A percentile compares a stretch with the other conserved stretches of the same genome.
Conservation (phyloP, 495 filamentous ascomycete genomes). For the Aspergillus bridgeri region DNA sequence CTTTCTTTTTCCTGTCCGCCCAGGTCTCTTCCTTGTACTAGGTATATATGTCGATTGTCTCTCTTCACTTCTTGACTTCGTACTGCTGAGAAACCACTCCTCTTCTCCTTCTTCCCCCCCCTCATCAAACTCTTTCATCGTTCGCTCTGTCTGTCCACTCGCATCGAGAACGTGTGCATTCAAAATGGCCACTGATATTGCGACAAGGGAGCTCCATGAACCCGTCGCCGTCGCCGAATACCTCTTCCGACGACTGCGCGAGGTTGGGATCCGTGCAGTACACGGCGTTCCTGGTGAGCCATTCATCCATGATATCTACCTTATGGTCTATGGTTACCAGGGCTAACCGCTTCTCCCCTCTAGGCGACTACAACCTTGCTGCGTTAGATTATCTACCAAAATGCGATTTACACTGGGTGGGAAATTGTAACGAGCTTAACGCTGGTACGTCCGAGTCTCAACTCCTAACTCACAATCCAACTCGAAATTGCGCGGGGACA, state of each 20-base stretch:
- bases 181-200: conserved; percentile 50
- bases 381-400: conserved; percentile 62
- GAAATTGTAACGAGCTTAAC: conserved; percentile 68
- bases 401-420: conserved; percentile 60
- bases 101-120: too few species aligned
- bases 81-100: not conserved
- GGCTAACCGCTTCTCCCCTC: not conserved
- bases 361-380: conserved; percentile 47
- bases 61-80: not conserved
- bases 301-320: too few species aligned
- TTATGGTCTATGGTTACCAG: not conserved
- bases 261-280: conserved; percentile 58
- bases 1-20: not conserved
- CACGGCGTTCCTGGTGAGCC: conserved; percentile 63
- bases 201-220: conserved; percentile 49
- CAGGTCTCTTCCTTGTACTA: not conserved
- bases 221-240: conserved; percentile 60
- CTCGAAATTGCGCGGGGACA: not conserved
- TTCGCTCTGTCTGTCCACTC: not conserved
- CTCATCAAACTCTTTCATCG: not conserved
- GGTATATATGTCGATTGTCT: not conserved
- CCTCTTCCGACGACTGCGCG: conserved; percentile 58
- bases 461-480: too few species aligned
- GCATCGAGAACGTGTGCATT: not conserved
- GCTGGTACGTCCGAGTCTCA: conserved; percentile 51